These are phyloP conservation scores for Apiotrichum veenhuisii DNA, from an alignment of 1,284 basidiomycete species.

Conservation along the genomic window DNA sequence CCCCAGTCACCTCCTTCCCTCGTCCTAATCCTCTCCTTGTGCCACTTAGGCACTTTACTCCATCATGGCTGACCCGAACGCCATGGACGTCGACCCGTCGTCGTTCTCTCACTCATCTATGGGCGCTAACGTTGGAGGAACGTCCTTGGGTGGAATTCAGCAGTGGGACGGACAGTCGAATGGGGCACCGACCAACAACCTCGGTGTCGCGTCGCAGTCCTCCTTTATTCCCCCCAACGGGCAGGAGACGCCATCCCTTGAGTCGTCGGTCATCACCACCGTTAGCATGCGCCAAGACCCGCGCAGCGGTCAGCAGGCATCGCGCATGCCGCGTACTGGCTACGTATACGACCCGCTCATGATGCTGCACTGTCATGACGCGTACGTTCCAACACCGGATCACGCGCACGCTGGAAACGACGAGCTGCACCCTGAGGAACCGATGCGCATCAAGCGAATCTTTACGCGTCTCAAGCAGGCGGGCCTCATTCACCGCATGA, in stretches of 20 bases:
- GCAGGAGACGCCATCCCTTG: neutral
- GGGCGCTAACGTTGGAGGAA: neutral
- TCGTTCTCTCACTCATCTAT: neutral
- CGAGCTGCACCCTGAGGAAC: constrained; percentile 75
- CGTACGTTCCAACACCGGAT: constrained; percentile 50
- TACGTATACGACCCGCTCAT: constrained; percentile 85
- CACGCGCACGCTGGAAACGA: constrained; percentile 26
- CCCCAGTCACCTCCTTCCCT: neutral
- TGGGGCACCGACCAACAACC: neutral
- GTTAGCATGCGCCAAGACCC: neutral
- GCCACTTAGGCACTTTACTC: neutral
- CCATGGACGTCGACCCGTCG: constrained; percentile 26
- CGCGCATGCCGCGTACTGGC: constrained; percentile 54
- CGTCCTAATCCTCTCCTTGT: neutral
- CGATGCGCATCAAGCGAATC: constrained; percentile 78
- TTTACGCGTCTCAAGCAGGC: constrained; percentile 62
- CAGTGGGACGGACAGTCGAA: neutral
- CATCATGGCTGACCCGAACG: constrained; percentile 16
- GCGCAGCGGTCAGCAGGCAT: neutral
- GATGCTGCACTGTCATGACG: constrained; percentile 65
- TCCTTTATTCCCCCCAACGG: constrained; percentile 4
- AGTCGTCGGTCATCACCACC: neutral
- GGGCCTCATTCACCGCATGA: constrained; percentile 70
- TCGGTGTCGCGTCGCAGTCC: neutral
- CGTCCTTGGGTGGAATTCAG: neutral